These are phyloP conservation scores for Puccinia polysora DNA, from an alignment of 1,284 basidiomycete genomes.

Conservation along the genomic window DNA sequence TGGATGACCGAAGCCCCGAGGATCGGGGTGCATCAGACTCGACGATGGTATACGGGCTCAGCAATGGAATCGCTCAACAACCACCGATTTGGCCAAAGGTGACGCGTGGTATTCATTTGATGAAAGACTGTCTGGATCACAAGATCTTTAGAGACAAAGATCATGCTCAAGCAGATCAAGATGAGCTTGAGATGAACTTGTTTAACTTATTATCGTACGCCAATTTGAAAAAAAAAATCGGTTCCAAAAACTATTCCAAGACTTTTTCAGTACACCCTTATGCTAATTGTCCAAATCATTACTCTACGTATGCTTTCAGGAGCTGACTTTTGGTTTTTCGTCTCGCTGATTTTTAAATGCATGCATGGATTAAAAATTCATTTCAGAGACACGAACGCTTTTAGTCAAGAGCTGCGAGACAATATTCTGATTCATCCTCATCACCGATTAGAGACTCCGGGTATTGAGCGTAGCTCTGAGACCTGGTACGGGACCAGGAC, in stretches of 20 bases:
- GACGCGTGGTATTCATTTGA: background rate
- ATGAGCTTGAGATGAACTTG: background rate
- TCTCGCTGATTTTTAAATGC: too few species aligned
- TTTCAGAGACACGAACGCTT: conserved; percentile 9
- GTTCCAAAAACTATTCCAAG: too few species aligned
- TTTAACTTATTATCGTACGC: background rate
- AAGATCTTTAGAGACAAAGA: background rate
- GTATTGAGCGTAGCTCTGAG: background rate
- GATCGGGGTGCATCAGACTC: background rate
- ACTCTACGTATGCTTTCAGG: too few species aligned
- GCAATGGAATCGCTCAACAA: conserved; percentile 1
- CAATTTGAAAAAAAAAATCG: too few species aligned
- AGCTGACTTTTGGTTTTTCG: too few species aligned
- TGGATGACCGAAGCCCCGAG: background rate
- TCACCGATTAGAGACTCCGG: background rate
- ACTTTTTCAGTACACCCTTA: too few species aligned
- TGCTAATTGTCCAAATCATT: too few species aligned
- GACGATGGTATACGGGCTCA: background rate
- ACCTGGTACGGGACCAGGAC: conserved; percentile 11
- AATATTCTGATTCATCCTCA: conserved; percentile 13
- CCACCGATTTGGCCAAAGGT: background rate
- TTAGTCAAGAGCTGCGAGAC: background rate
- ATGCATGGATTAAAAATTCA: too few species aligned
- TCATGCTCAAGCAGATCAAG: background rate
- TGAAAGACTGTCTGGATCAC: background rate